Percentiles rank a stretch among this genome's conserved stretches.
These are phyloP conservation scores for Thalassiosira livingstoniorum DNA, from an alignment of 352 stramenopile species.

Conservation along the genomic window DNA sequence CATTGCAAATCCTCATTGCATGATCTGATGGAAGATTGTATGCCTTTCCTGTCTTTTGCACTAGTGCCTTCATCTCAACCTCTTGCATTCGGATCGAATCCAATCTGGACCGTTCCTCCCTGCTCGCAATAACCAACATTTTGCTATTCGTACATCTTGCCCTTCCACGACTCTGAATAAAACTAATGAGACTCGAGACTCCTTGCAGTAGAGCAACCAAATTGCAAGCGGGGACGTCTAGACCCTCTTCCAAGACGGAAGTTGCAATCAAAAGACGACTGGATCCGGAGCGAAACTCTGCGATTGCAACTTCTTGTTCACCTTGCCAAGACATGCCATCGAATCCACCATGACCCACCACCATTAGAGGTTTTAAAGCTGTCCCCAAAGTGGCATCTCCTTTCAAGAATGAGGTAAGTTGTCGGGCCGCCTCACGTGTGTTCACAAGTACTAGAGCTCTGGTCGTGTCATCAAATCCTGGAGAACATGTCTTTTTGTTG, in stretches of 20 bases:
- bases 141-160: neutral
- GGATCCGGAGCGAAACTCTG: neutral
- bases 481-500: neutral
- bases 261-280: neutral
- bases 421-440: neutral
- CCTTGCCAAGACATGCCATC: neutral
- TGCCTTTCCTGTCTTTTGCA: neutral
- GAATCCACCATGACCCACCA: neutral
- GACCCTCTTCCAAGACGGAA: constrained; percentile 4
- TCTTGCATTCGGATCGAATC: neutral
- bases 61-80: neutral
- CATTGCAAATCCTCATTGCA: neutral
- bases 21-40: neutral
- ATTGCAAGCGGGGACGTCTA: constrained; percentile 1
- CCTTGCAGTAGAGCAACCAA: neutral
- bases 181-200: neutral
- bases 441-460: neutral
- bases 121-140: constrained; percentile 4
- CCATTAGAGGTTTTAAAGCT: neutral
- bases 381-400: neutral
- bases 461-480: neutral
- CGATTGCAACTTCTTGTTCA: neutral
- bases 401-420: neutral
- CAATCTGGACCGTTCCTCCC: neutral
- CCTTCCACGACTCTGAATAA: constrained; percentile 3